These are phyloP conservation scores for Beauveria scarabaeidicola DNA, from an alignment of 2,329 filamentous ascomycete genomes.

Conservation along the genomic window DNA sequence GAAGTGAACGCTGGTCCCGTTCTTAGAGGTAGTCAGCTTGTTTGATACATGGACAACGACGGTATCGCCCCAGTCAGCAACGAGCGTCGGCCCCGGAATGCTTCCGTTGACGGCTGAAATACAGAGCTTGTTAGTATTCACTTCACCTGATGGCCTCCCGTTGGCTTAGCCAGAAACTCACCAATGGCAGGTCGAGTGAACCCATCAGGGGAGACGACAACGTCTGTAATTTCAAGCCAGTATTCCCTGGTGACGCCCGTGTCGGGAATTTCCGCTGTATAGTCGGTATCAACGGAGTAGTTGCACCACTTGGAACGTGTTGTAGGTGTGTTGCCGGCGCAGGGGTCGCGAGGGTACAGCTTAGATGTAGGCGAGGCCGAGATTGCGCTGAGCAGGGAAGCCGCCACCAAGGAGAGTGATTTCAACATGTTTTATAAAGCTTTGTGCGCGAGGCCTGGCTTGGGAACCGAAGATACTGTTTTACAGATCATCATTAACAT, in stretches of 20 bases:
- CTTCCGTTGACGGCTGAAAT: constrained; percentile 37
- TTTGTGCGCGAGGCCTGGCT: too few species aligned
- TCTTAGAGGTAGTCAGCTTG: constrained; percentile 21
- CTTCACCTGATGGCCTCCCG: too few species aligned
- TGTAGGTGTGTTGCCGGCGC: not conserved
- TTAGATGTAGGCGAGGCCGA: too few species aligned
- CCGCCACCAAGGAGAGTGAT: too few species aligned
- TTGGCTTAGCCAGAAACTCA: too few species aligned
- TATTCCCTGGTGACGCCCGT: constrained; percentile 21
- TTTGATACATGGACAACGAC: constrained; percentile 37
- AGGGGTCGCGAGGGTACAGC: not conserved
- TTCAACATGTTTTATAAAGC: too few species aligned
- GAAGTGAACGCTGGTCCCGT: constrained; percentile 45
- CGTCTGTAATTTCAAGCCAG: constrained; percentile 54
- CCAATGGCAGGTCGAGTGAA: constrained; percentile 46
- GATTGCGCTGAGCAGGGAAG: too few species aligned
- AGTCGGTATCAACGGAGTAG: not conserved
- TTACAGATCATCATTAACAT: too few species aligned
- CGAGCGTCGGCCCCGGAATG: constrained; percentile 55
- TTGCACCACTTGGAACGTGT: not conserved
- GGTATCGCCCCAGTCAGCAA: constrained; percentile 45
- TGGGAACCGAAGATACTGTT: too few species aligned
- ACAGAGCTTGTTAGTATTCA: not conserved
- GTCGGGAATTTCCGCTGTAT: not conserved
- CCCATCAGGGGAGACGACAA: constrained; percentile 53